A percentile compares a stretch with the other conserved stretches of the same genome.
Conservation (phyloP, 352 stramenopile species). For the Globisporangium rhizosaccharum region DNA sequence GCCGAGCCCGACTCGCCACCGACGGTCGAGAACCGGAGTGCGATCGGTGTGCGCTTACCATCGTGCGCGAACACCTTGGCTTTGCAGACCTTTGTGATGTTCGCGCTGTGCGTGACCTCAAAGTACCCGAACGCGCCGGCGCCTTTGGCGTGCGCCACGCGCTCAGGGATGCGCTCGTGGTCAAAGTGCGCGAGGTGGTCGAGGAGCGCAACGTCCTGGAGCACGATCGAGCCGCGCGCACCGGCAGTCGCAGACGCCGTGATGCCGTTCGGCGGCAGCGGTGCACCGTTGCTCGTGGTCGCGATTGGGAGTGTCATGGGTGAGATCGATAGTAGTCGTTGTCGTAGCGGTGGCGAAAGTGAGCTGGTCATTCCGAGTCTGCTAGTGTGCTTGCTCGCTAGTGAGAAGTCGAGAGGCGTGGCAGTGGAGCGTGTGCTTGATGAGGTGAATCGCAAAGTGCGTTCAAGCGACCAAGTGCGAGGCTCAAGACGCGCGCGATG, state of each 20-base stretch:
- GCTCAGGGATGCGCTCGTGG: conserved; percentile 88
- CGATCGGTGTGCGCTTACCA: conserved; percentile 85
- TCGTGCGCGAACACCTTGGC: conserved; percentile 74
- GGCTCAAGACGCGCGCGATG: no score
- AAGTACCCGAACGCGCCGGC: conserved; percentile 90
- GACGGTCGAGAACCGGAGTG: conserved; percentile 84
- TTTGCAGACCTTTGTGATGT: conserved; percentile 50
- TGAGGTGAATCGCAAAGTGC: no score
- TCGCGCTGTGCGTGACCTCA: conserved; percentile 64
- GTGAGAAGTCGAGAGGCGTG: no score
- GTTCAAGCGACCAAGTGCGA: no score
- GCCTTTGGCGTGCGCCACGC: conserved; percentile 90
- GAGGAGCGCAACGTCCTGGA: conserved; percentile 85
- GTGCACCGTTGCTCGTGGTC: conserved; percentile 58
- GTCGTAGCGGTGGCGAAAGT: no score
- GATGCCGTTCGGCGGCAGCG: conserved; percentile 52
- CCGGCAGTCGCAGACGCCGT: conserved; percentile 72
- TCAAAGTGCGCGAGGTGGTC: conserved; percentile 91
- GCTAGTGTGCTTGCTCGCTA: no score
- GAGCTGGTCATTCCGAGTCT: no score
- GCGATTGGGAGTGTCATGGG: conserved; percentile 10
- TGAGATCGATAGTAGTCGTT: no score
- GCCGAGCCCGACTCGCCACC: conserved; percentile 70
- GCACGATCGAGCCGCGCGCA: conserved; percentile 46
- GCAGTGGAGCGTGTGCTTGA: no score